Evolutionary conservation across 148 eudicot species (phyloP).

Genomic region (Oxyria digyna): DNA sequence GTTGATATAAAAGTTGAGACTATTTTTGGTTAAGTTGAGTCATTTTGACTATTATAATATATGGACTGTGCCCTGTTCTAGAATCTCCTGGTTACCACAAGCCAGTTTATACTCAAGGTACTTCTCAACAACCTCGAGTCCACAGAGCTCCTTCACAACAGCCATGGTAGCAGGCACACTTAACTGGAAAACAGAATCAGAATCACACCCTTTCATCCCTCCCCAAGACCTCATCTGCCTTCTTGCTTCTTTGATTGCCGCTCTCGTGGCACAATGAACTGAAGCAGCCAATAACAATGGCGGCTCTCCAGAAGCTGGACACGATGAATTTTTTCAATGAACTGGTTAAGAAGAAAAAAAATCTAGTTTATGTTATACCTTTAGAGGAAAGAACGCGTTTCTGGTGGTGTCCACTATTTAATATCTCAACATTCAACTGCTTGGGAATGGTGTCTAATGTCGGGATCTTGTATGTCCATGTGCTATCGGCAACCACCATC

Average conservation of each 20-base stretch:
- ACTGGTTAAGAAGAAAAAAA: no score
- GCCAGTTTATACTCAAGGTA: slow-evolving; percentile 36
- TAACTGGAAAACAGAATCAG: slow-evolving; percentile 40
- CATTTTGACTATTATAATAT: no score
- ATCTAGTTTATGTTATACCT: slow-evolving; percentile 26
- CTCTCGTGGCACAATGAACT: slow-evolving; percentile 79
- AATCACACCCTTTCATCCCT: slow-evolving; percentile 19
- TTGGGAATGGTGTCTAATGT: slow-evolving; percentile 77
- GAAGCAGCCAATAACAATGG: slow-evolving; percentile 77
- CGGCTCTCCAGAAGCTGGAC: slow-evolving; percentile 96
- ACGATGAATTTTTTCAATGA: background rate
- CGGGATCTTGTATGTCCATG: slow-evolving; percentile 92
- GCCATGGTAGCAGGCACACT: slow-evolving; percentile 87
- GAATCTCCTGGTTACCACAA: background rate
- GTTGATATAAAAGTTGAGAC: no score
- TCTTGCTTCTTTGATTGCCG: slow-evolving; percentile 80
- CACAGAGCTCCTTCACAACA: slow-evolving; percentile 79
- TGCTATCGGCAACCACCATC: slow-evolving; percentile 45
- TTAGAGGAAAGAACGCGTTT: slow-evolving; percentile 80
- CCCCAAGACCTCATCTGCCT: slow-evolving; percentile 56
- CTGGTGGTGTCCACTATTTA: slow-evolving; percentile 69
- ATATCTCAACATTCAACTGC: slow-evolving; percentile 56
- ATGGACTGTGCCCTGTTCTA: background rate
- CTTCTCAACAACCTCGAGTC: slow-evolving; percentile 49
- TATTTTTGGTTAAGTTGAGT: no score